Conservation (phyloP, 106 monocot species). For the Chionographis japonica region DNA sequence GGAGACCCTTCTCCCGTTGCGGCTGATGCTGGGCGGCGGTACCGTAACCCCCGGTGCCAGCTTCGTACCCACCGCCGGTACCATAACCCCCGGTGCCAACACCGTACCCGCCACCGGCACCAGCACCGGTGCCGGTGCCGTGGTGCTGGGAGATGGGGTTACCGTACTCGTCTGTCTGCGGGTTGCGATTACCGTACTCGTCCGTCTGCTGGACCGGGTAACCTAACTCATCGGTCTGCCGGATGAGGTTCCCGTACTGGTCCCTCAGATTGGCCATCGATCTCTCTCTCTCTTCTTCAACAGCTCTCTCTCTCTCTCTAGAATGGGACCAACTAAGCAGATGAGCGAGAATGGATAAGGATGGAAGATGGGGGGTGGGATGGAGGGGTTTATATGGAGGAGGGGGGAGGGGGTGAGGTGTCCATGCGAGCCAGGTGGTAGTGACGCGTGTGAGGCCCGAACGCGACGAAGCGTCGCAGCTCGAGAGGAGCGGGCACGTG, state of each 20-base stretch:
- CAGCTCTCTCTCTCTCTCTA: no score
- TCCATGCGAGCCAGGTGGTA: no score
- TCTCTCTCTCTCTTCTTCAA: background rate
- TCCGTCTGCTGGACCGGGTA: background rate
- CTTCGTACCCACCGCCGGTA: background rate
- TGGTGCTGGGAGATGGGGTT: constrained; percentile 9
- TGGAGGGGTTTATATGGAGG: no score
- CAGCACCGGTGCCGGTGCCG: background rate
- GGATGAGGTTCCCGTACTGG: background rate
- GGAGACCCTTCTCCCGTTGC: constrained; percentile 4
- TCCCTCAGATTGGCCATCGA: background rate
- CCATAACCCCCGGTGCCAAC: background rate
- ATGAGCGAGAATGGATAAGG: no score
- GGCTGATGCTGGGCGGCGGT: background rate
- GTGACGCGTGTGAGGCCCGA: no score
- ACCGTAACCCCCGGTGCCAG: background rate
- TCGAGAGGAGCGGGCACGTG: no score
- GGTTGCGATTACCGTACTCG: constrained; percentile 26
- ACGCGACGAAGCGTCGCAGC: no score
- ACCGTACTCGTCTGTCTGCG: constrained; percentile 14
- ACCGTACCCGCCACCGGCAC: background rate
- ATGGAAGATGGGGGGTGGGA: no score
- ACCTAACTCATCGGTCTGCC: background rate
- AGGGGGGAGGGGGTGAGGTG: no score
- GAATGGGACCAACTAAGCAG: no score